Percentiles rank a stretch among this genome's conserved stretches.
These are phyloP conservation scores for Hypoxylon sp. DNA, from an alignment of 2,329 filamentous ascomycete species.

Conservation along the genomic window DNA sequence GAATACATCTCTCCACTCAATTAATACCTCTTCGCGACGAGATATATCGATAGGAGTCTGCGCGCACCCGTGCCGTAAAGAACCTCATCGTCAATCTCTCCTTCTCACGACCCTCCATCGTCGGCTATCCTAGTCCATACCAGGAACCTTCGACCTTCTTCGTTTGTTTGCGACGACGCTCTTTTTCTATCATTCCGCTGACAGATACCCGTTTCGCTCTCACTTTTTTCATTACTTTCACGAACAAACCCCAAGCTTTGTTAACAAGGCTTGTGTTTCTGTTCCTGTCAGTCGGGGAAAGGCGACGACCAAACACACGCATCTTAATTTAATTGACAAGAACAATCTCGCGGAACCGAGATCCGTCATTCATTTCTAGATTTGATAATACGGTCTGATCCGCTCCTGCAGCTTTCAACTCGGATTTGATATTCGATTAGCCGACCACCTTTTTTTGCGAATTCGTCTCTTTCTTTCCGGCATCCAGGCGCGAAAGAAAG, in stretches of 20 bases:
- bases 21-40: constrained; percentile 48
- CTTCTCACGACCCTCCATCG: constrained; percentile 29
- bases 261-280: constrained; percentile 32
- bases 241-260: constrained; percentile 33
- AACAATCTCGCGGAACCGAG: constrained; percentile 30
- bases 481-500: constrained; percentile 45
- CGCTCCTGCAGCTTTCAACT: constrained; percentile 38
- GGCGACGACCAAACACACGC: constrained; percentile 35
- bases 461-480: constrained; percentile 46
- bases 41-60: constrained; percentile 44
- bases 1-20: constrained; percentile 48
- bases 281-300: constrained; percentile 40
- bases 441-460: constrained; percentile 36
- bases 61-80: constrained; percentile 41
- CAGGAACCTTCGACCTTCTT: constrained; percentile 25
- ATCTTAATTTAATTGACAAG: constrained; percentile 47
- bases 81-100: constrained; percentile 27
- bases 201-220: constrained; percentile 45
- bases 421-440: constrained; percentile 54
- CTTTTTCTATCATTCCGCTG: constrained; percentile 44
- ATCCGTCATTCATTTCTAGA: constrained; percentile 45
- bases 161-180: constrained; percentile 43
- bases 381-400: constrained; percentile 27
- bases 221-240: constrained; percentile 31
- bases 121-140: constrained; percentile 20